A percentile compares a stretch with the other conserved stretches of the same genome.
Conservation (phyloP, 495 filamentous ascomycete species). For the Lentithecium fluviatile region DNA sequence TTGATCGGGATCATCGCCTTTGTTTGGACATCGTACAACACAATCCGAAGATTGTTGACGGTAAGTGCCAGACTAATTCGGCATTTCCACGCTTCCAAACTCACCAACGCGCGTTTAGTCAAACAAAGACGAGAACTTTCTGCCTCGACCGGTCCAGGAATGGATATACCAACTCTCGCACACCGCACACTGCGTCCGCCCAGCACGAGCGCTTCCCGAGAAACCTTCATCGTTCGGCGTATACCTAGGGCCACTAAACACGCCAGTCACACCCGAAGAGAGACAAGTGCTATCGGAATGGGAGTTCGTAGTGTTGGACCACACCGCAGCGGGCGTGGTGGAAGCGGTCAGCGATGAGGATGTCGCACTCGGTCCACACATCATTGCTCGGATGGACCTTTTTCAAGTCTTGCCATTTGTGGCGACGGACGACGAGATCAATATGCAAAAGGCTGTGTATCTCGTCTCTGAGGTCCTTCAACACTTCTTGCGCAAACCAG, state of each 20-base stretch:
- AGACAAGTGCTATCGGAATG: conserved; percentile 45
- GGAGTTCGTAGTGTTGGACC: conserved; percentile 53
- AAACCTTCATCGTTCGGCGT: conserved; percentile 53
- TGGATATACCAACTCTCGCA: conserved; percentile 16
- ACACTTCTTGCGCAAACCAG: conserved; percentile 16
- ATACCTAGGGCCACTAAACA: conserved; percentile 49
- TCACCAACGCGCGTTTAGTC: conserved; percentile 6
- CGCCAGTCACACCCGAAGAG: conserved; percentile 42
- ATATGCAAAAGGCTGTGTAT: conserved; percentile 41
- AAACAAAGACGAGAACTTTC: neutral
- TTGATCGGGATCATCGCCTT: conserved; percentile 28
- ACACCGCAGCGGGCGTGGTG: conserved; percentile 45
- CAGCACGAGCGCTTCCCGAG: conserved; percentile 10
- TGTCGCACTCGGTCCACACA: conserved; percentile 33
- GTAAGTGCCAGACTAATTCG: conserved; percentile 14
- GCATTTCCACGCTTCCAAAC: neutral
- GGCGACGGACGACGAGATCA: conserved; percentile 38
- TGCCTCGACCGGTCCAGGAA: conserved; percentile 29
- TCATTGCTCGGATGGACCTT: conserved; percentile 50
- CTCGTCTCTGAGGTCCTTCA: conserved; percentile 40
- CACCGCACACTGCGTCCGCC: conserved; percentile 2
- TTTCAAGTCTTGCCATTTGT: conserved; percentile 36
- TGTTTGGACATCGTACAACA: conserved; percentile 14
- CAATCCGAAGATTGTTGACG: conserved; percentile 16
- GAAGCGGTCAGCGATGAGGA: conserved; percentile 40